Evolutionary conservation across 2,329 filamentous ascomycete genomes (phyloP).

Genomic region (Cladosporium sp.): DNA sequence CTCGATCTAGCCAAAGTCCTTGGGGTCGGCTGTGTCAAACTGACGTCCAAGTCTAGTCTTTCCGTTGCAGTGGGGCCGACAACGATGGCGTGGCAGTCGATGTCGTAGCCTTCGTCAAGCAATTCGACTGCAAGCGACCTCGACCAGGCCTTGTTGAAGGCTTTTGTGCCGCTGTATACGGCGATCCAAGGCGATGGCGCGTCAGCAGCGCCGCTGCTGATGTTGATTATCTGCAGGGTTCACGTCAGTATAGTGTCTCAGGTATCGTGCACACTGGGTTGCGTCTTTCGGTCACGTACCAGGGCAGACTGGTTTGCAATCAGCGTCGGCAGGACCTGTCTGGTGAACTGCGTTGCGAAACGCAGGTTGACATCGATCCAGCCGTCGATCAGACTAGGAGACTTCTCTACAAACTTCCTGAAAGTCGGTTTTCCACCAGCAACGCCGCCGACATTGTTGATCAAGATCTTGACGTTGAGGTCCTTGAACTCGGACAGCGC

Average conservation of each 20-base stretch:
- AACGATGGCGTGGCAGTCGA: constrained; percentile 38
- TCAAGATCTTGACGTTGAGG: constrained; percentile 51
- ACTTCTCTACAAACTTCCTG: background rate
- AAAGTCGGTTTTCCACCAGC: constrained; percentile 15
- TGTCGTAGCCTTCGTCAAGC: constrained; percentile 37
- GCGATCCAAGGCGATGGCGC: constrained; percentile 48
- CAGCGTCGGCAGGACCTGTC: constrained; percentile 48
- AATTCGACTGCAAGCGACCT: constrained; percentile 46
- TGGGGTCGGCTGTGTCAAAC: background rate
- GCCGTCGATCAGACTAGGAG: constrained; percentile 1
- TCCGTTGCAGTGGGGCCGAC: constrained; percentile 21
- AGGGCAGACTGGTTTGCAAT: constrained; percentile 44
- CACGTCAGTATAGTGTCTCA: too few species aligned
- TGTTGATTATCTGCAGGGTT: constrained; percentile 45
- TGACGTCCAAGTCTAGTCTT: background rate
- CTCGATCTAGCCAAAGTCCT: constrained; percentile 2
- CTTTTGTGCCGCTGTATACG: constrained; percentile 50
- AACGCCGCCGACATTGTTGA: constrained; percentile 58
- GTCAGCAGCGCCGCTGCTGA: constrained; percentile 48
- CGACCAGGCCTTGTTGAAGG: constrained; percentile 46
- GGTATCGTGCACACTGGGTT: too few species aligned
- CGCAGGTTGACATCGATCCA: constrained; percentile 48
- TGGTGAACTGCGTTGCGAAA: constrained; percentile 53
- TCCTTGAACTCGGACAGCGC: constrained; percentile 31
- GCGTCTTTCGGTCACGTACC: too few species aligned